Base-by-base conservation (phyloP, 2,329 filamentous ascomycete species). In the Apiospora aurea region DNA sequence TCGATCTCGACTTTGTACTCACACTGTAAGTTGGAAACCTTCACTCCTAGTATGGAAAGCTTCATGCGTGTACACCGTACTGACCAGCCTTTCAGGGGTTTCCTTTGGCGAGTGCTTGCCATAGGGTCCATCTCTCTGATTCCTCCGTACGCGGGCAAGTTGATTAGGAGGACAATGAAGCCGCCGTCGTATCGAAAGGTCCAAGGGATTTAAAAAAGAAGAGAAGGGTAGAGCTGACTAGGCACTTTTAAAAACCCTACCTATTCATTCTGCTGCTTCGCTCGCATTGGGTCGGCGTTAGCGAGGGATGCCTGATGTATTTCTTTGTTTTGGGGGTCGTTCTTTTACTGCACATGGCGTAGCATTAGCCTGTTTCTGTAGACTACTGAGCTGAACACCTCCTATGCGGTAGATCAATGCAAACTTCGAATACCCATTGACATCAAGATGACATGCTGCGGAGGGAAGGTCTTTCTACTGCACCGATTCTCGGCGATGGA, bases 131-230 rank as follows among this genome's bases (percentile, higher is more conserved):
- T 97, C 64, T 94, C 93, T 57, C 83, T 98, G 71, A 88, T 97
- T 67, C 96, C 96, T 24, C 94, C 96, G 1, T 98, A 96, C 84
- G 92, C 90, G 69, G 94, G 89, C 26, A 98, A 98, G 85, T 82
- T 97, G 73, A 93, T 98, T 75, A 88, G 93, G 78, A 88, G 94
- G 79, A 94, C 91, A 73, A 92, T 97, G 87, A 95, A 93, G 83
- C 96, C 96, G 74, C 95, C 95, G 26, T 97, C 93, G 79, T 98
- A 98, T 84, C 89, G 96, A 78, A 99, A 99, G 85, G 95, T 99
- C 67, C 92, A 93, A 82, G 92, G 88, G 64, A 89, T 91, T 73
- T 92, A 82, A 83, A 66, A 66, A 69, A 70, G 70, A 66, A 18
- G 57, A 34, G 18, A 10, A 21, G 69, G 10, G 38, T 7, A 5